These are phyloP conservation scores for Lipomyces mesembrius DNA, from an alignment of 805 yeast genomes.

Conservation along the genomic window DNA sequence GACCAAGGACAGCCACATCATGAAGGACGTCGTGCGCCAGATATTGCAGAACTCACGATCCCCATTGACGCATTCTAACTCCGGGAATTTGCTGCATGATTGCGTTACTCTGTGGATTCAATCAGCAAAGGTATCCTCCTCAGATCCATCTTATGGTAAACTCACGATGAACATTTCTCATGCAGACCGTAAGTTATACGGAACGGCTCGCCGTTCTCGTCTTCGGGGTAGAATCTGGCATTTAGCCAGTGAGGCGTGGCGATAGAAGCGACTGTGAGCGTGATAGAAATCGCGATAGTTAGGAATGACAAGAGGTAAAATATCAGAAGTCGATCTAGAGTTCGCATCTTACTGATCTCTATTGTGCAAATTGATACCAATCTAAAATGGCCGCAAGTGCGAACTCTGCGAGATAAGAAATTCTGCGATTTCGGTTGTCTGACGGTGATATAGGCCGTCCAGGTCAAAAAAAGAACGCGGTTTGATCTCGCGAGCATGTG, in stretches of 20 bases:
- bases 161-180: slow-evolving; percentile 32
- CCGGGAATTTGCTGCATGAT: slow-evolving; percentile 28
- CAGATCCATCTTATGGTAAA: not conserved
- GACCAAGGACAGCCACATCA: slow-evolving; percentile 33
- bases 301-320: slow-evolving; percentile 26
- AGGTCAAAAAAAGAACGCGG: not conserved
- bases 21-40: slow-evolving; percentile 33
- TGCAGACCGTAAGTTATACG: slow-evolving; percentile 30
- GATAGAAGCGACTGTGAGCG: slow-evolving; percentile 26
- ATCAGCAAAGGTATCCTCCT: not conserved
- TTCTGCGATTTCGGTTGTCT: not conserved
- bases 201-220: slow-evolving; percentile 16
- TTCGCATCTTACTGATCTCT: slow-evolving; percentile 17
- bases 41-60: slow-evolving; percentile 32
- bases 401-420: not conserved
- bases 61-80: slow-evolving; percentile 20
- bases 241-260: slow-evolving; percentile 32
- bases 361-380: not conserved
- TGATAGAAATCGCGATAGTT: slow-evolving; percentile 14
- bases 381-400: not conserved
- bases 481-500: not conserved
- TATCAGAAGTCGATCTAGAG: slow-evolving; percentile 20
- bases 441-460: not conserved
- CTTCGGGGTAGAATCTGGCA: slow-evolving; percentile 23
- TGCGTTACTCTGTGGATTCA: slow-evolving; percentile 16